Percentiles rank a stretch among this genome's conserved stretches.
These are phyloP conservation scores for Theileria orientalis DNA, from an alignment of 169 alveolate species.

Conservation along the genomic window DNA sequence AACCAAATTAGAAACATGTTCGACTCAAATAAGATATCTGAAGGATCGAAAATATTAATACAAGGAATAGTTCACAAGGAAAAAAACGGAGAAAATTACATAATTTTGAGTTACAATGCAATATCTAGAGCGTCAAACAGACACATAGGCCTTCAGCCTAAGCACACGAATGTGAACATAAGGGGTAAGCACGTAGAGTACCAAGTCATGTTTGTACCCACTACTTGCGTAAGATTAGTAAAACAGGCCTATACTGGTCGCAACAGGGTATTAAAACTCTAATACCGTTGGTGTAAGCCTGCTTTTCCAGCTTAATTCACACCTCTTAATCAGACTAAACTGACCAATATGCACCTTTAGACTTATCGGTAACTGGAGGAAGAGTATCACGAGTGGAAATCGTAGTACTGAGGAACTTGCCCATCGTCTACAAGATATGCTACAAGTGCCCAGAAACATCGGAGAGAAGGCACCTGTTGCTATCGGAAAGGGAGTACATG, in stretches of 20 bases:
- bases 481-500: conserved; percentile 39
- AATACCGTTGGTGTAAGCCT: too few species aligned
- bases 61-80: conserved; percentile 23
- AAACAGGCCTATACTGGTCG: too few species aligned
- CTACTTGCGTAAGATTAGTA: too few species aligned
- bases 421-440: conserved; percentile 36
- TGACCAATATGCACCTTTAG: too few species aligned
- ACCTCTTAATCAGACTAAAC: too few species aligned
- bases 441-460: conserved; percentile 19
- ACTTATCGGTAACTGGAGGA: conserved; percentile 43
- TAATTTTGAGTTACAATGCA: conserved; percentile 15
- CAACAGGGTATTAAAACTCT: too few species aligned
- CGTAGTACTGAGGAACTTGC: conserved; percentile 40
- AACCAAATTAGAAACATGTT: conserved; percentile 26
- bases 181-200: conserved; percentile 23
- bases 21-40: conserved; percentile 6
- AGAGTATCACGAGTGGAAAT: conserved; percentile 48
- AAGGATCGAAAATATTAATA: conserved; percentile 43
- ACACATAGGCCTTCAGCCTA: conserved; percentile 42
- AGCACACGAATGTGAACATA: conserved; percentile 37
- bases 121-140: conserved; percentile 27
- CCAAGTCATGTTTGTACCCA: not conserved
- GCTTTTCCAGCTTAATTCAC: too few species aligned
- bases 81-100: not conserved
- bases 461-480: not conserved